Conservation (phyloP, 2,329 filamentous ascomycete genomes). For the Paecilomyces formosus region DNA sequence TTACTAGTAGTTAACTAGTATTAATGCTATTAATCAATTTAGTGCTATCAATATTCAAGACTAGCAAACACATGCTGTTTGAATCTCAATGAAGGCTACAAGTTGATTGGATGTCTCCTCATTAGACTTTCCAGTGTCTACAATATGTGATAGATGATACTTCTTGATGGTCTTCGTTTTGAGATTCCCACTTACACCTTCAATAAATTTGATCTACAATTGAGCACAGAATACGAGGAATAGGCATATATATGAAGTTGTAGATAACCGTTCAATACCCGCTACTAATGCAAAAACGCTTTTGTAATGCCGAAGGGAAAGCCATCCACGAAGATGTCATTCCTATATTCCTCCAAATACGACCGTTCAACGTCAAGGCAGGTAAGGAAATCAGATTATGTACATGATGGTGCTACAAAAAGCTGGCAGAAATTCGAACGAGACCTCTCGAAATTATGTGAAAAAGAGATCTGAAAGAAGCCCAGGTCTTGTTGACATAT, state of each 20-base stretch:
- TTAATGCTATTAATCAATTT: no score
- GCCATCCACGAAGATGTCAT: neutral
- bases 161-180: no score
- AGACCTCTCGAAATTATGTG: neutral
- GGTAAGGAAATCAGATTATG: constrained; percentile 1
- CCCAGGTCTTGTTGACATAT: neutral
- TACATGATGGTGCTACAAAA: constrained; percentile 3
- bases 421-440: neutral
- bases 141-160: no score
- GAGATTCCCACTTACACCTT: no score
- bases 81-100: no score
- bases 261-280: neutral
- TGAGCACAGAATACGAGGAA: no score
- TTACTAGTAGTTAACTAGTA: no score
- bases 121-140: no score
- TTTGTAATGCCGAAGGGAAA: neutral
- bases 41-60: no score
- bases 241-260: neutral
- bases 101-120: no score
- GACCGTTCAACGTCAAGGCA: neutral
- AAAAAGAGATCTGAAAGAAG: neutral
- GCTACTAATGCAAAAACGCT: neutral
- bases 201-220: no score
- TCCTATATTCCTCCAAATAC: neutral
- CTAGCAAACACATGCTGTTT: no score